Evolutionary conservation across 345 rosid species (phyloP).

Genomic region (Eucalyptus pumila): DNA sequence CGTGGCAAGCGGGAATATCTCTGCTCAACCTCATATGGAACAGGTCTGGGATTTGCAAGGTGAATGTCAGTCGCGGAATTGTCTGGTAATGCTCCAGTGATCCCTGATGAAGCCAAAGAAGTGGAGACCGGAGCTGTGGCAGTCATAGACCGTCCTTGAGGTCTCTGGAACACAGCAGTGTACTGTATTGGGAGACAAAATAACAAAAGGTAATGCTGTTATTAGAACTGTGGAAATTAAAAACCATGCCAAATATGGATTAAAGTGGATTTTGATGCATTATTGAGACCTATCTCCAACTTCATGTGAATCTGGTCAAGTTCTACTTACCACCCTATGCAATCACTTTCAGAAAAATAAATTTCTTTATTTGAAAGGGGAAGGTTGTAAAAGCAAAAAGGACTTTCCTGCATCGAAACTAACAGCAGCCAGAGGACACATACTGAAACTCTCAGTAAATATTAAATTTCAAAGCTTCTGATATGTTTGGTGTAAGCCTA

Average conservation of each 20-base stretch:
- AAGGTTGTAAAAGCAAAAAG: not conserved
- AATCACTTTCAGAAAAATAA: not conserved
- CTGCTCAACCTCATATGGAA: constrained; percentile 40
- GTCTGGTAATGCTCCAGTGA: constrained; percentile 10
- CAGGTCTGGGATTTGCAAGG: constrained; percentile 20
- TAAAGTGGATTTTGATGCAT: not conserved
- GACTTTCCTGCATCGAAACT: not conserved
- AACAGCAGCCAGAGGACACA: not conserved
- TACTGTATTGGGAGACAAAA: constrained; percentile 22
- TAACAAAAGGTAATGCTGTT: not conserved
- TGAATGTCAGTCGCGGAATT: constrained; percentile 24
- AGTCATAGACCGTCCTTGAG: constrained; percentile 22
- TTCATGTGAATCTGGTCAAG: not conserved
- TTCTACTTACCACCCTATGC: not conserved
- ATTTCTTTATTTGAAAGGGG: not conserved
- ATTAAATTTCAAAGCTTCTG: not conserved
- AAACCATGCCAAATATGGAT: not conserved
- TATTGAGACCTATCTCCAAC: not conserved
- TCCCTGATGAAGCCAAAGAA: constrained; percentile 21
- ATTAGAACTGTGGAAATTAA: not conserved
- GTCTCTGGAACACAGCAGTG: constrained; percentile 25
- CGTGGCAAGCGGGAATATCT: constrained; percentile 47
- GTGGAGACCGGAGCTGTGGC: constrained; percentile 21
- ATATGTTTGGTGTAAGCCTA: constrained; percentile 5
- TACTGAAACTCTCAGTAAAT: not conserved